A percentile compares a stretch with the other conserved stretches of the same genome.
Evolutionary conservation across 2,329 filamentous ascomycete species (phyloP).

Genomic region (Cercospora beticola): DNA sequence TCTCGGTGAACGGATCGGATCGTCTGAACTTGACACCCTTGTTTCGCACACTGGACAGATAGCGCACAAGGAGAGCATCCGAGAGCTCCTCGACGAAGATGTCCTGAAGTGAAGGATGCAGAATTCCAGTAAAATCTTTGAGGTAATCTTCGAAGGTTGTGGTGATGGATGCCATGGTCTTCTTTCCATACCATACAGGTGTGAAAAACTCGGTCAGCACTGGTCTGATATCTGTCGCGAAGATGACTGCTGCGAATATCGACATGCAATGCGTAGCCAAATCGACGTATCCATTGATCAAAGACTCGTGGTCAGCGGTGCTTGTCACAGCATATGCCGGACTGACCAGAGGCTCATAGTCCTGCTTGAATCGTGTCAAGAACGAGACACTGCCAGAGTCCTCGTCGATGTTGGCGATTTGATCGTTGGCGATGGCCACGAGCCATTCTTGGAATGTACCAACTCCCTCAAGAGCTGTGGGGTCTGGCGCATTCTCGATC

Average conservation of each 20-base stretch:
- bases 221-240: conserved; percentile 78
- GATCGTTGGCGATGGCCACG: conserved; percentile 93
- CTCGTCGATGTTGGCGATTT: conserved; percentile 97
- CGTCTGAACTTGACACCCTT: conserved; percentile 85
- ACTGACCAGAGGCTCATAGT: conserved; percentile 78
- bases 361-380: conserved; percentile 79
- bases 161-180: conserved; percentile 88
- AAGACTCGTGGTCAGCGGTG: conserved; percentile 67
- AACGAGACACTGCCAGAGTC: conserved; percentile 72
- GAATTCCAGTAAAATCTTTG: conserved; percentile 72
- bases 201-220: conserved; percentile 88
- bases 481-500: conserved; percentile 60
- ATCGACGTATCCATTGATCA: conserved; percentile 92
- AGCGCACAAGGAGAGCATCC: conserved; percentile 84
- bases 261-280: conserved; percentile 89
- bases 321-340: conserved; percentile 73
- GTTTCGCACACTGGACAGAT: conserved; percentile 83
- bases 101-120: conserved; percentile 84
- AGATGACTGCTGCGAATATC: conserved; percentile 82
- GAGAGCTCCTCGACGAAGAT: conserved; percentile 92
- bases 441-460: conserved; percentile 84
- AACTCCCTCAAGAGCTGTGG: conserved; percentile 68
- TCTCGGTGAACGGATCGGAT: conserved; percentile 82
- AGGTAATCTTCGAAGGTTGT: conserved; percentile 96
- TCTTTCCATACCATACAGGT: conserved; percentile 79